phyloP scores from a whole-genome alignment of 768 basidiomycete species.

The Leucogyrophana mollusca region DNA sequence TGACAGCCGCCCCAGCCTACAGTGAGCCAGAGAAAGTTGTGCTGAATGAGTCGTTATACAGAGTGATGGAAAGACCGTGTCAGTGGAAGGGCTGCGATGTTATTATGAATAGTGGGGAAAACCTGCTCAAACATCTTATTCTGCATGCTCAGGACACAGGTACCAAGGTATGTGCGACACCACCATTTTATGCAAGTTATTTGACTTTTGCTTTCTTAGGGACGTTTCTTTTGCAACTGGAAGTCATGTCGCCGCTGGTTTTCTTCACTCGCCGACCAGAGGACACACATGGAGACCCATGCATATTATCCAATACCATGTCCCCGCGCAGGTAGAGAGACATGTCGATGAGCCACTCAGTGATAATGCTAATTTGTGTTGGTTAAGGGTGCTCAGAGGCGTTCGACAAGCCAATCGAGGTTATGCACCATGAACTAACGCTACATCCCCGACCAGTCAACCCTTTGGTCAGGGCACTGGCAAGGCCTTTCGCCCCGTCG shows the following conservation, averaged over 20 bases:
- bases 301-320: slow-evolving; percentile 26
- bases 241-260: slow-evolving; percentile 49
- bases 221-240: slow-evolving; percentile 54
- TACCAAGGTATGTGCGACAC: slow-evolving; percentile 26
- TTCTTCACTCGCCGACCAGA: slow-evolving; percentile 32
- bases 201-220: slow-evolving; percentile 21
- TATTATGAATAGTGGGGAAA: slow-evolving; percentile 51
- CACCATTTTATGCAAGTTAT: slow-evolving; percentile 5
- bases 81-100: slow-evolving; percentile 59
- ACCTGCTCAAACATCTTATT: slow-evolving; percentile 49
- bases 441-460: slow-evolving; percentile 15
- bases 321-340: slow-evolving; percentile 40
- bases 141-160: slow-evolving; percentile 32
- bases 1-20: slow-evolving; percentile 39
- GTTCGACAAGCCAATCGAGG: slow-evolving; percentile 45
- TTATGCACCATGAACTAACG: slow-evolving; percentile 49
- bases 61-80: slow-evolving; percentile 49
- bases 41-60: slow-evolving; percentile 46
- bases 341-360: not conserved
- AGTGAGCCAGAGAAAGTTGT: slow-evolving; percentile 39
- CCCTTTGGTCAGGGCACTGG: too few species aligned
- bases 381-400: slow-evolving; percentile 52
- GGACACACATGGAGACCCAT: slow-evolving; percentile 55
- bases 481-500: slow-evolving; percentile 32
- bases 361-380: slow-evolving; percentile 6